Evolutionary conservation across 2,329 filamentous ascomycete species (phyloP).

Genomic region (Aspergillus awamori): DNA sequence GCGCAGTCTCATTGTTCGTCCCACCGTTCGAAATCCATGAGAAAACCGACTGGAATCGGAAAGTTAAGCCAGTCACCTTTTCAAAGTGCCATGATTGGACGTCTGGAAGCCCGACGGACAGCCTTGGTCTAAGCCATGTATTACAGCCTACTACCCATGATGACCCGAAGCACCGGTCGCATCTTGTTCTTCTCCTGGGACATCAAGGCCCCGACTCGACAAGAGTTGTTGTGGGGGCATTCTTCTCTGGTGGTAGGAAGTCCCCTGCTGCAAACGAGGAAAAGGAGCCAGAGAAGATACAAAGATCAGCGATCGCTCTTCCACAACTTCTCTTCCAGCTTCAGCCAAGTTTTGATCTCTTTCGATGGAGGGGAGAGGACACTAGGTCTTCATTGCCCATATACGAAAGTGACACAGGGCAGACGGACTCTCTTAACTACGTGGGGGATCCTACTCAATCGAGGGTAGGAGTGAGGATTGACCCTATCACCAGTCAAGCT

Average conservation of each 20-base stretch:
- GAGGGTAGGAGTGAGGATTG: neutral
- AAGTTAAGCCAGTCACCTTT: neutral
- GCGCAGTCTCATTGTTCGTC: neutral
- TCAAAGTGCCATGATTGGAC: neutral
- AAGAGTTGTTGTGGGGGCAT: conserved; percentile 1
- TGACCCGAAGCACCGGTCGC: neutral
- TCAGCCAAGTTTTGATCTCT: neutral
- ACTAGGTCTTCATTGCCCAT: neutral
- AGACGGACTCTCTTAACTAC: neutral
- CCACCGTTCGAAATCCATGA: neutral
- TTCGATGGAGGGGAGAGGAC: neutral
- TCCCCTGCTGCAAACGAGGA: neutral
- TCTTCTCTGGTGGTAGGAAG: neutral
- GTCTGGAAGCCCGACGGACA: neutral
- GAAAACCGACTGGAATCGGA: neutral
- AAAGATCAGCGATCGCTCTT: neutral
- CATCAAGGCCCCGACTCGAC: neutral
- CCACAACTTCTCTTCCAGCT: conserved; percentile 4
- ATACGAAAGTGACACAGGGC: neutral
- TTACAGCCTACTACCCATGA: neutral
- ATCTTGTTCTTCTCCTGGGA: conserved; percentile 1
- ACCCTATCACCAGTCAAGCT: neutral
- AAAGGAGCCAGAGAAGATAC: neutral
- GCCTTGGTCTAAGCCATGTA: neutral
- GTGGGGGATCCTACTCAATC: neutral